Evolutionary conservation across 2,329 filamentous ascomycete genomes (phyloP).

Genomic region (Arthrobotrys sinensis): DNA sequence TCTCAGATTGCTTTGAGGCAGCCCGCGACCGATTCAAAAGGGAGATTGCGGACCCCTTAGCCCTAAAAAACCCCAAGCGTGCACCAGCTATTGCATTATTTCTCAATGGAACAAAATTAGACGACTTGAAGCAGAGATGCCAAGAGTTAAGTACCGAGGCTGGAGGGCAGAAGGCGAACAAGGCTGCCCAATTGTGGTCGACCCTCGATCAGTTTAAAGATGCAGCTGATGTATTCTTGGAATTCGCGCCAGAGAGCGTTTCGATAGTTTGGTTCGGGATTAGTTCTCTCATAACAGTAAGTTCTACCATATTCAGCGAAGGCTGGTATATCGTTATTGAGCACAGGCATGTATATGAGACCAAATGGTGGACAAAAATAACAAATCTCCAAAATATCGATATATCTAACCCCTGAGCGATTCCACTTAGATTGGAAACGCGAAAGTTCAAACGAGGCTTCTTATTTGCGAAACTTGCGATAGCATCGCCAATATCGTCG

Average conservation of each 20-base stretch:
- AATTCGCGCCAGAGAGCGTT: conserved; percentile 29
- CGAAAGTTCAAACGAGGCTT: conserved; percentile 6
- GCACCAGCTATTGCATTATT: background rate
- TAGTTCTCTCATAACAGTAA: conserved; percentile 30
- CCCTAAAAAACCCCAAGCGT: background rate
- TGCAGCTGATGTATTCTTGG: conserved; percentile 21
- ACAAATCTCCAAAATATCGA: background rate
- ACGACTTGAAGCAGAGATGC: background rate
- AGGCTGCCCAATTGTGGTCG: conserved; percentile 11
- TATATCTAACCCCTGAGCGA: background rate
- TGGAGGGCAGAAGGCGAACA: background rate
- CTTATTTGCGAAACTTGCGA: conserved; percentile 41
- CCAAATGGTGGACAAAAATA: too few species aligned
- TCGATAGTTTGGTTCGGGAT: conserved; percentile 40
- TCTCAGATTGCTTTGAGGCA: background rate
- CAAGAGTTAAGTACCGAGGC: background rate
- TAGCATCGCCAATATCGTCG: conserved; percentile 33
- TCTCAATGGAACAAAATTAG: background rate
- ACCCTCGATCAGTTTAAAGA: conserved; percentile 19
- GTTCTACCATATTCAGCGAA: background rate
- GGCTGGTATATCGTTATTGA: background rate
- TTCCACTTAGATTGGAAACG: background rate
- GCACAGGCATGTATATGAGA: too few species aligned
- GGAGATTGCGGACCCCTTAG: background rate
- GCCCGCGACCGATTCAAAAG: background rate